phyloP scores from a whole-genome alignment of 768 basidiomycete genomes.

The Termitomyces sp. region DNA sequence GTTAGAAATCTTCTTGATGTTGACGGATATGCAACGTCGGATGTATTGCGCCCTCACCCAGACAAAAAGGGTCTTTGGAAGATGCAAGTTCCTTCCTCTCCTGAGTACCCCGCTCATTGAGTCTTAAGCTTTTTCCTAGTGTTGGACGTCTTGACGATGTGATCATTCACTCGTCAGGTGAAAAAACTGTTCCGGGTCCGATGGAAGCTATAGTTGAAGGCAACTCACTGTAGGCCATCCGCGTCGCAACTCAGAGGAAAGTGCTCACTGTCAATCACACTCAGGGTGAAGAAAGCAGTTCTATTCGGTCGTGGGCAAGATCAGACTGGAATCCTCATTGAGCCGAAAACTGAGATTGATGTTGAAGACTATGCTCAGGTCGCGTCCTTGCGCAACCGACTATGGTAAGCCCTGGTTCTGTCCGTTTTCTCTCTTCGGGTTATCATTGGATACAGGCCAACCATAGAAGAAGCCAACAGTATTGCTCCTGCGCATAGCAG shows the following conservation, averaged over 20 bases:
- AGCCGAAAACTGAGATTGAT: constrained; percentile 12
- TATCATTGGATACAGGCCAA: not conserved
- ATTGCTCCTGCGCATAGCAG: constrained; percentile 32
- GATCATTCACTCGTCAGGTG: constrained; percentile 27
- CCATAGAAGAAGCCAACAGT: constrained; percentile 36
- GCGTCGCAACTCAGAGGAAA: not conserved
- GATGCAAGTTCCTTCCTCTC: too few relatives aligned
- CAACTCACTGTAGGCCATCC: constrained; percentile 12
- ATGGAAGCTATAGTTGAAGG: constrained; percentile 20
- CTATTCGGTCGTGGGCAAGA: not conserved
- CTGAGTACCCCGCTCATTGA: too few relatives aligned
- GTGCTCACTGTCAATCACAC: not conserved
- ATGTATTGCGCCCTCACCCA: not conserved
- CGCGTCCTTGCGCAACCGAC: too few relatives aligned
- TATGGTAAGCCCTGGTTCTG: too few relatives aligned
- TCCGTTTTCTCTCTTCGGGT: too few relatives aligned
- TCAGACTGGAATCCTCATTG: constrained; percentile 20
- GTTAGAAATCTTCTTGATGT: not conserved
- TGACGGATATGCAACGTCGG: constrained; percentile 2
- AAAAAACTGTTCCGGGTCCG: constrained; percentile 28
- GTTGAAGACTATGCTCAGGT: not conserved
- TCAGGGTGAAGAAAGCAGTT: constrained; percentile 11
- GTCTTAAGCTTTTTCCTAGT: constrained; percentile 9
- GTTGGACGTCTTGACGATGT: constrained; percentile 35
- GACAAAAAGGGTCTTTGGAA: not conserved